Evolutionary conservation across 2,329 filamentous ascomycete genomes (phyloP).

Genomic region (Pseudogymnoascus sp.): DNA sequence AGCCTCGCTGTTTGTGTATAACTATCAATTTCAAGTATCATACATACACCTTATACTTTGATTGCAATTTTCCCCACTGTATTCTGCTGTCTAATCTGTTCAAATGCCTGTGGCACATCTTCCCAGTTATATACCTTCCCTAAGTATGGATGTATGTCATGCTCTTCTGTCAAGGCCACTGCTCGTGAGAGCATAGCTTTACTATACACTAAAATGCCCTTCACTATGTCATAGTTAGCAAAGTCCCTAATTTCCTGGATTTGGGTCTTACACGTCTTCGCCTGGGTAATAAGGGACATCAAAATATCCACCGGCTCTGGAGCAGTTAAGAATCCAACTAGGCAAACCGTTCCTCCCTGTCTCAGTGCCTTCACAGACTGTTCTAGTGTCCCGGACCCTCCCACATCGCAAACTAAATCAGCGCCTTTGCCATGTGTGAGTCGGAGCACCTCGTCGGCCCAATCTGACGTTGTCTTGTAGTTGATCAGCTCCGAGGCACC

Average conservation of each 20-base stretch:
- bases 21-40: background rate
- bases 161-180: background rate
- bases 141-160: background rate
- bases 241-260: background rate
- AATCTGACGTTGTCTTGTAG: slow-evolving; percentile 39
- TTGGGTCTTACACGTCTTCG: background rate
- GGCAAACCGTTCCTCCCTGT: background rate
- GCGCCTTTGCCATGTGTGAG: slow-evolving; percentile 40
- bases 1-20: background rate
- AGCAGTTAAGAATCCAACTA: background rate
- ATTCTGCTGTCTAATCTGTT: background rate
- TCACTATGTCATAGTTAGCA: background rate
- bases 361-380: slow-evolving; percentile 30
- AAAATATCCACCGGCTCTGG: background rate
- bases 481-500: slow-evolving; percentile 18
- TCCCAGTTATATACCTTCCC: slow-evolving; percentile 4
- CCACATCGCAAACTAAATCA: slow-evolving; percentile 49
- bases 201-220: background rate
- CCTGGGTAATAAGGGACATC: slow-evolving; percentile 6
- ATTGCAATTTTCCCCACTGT: slow-evolving; percentile 9
- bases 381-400: slow-evolving; percentile 43
- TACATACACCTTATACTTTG: slow-evolving; percentile 10
- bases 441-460: slow-evolving; percentile 41
- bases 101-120: background rate
- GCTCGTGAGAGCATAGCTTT: background rate